A percentile compares a stretch with the other conserved stretches of the same genome.
Conservation (phyloP, 177 flowering plant genomes). For the Telopea speciosissima region DNA sequence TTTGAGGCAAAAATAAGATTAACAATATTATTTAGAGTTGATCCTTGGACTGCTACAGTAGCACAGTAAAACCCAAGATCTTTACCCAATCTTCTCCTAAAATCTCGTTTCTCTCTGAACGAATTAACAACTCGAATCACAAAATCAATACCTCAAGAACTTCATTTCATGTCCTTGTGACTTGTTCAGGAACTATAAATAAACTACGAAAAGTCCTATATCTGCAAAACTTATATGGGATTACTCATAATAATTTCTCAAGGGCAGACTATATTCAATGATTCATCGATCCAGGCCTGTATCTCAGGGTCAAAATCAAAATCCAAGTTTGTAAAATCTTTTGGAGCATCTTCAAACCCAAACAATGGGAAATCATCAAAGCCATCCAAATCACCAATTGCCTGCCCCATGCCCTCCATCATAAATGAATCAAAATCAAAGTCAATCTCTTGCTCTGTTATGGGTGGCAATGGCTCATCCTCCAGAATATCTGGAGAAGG, state of each 20-base stretch:
- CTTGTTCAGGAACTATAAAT: not conserved
- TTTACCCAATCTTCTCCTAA: not conserved
- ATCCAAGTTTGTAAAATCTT: constrained; percentile 43
- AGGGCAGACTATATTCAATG: constrained; percentile 43
- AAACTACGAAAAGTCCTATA: constrained; percentile 1
- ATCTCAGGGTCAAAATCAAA: constrained; percentile 41
- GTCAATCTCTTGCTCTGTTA: constrained; percentile 22
- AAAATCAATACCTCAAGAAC: constrained; percentile 28
- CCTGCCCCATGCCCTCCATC: constrained; percentile 27
- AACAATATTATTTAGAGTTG: not conserved
- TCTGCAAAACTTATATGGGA: constrained; percentile 47
- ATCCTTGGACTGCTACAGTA: constrained; percentile 62
- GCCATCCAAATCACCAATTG: constrained; percentile 29
- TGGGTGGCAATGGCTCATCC: constrained; percentile 19
- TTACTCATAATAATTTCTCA: too few relatives aligned
- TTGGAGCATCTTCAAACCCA: constrained; percentile 29
- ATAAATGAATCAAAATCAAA: constrained; percentile 38
- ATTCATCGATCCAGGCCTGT: constrained; percentile 48
- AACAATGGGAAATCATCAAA: constrained; percentile 37
- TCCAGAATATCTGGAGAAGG: constrained; percentile 7
- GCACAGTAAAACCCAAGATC: constrained; percentile 60
- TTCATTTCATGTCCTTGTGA: constrained; percentile 17
- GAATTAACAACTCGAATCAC: constrained; percentile 11
- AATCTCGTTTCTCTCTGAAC: constrained; percentile 7
- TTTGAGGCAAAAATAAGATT: too few relatives aligned